phyloP scores from a whole-genome alignment of 2,329 filamentous ascomycete genomes.

The Diplodia sapinea region DNA sequence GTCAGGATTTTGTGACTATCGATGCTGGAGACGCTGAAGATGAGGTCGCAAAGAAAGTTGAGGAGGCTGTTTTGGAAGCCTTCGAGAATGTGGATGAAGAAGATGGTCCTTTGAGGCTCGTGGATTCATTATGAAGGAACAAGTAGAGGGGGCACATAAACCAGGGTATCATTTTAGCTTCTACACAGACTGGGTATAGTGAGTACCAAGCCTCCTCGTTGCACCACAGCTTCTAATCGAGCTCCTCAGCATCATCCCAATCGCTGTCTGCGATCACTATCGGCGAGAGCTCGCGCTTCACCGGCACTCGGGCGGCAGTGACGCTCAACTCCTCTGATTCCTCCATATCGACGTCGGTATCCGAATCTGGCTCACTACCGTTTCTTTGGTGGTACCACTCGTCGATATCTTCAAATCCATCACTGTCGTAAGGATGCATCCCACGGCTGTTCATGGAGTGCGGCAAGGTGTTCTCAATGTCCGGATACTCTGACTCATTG shows the following conservation, averaged over 20 bases:
- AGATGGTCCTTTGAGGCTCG: slow-evolving; percentile 37
- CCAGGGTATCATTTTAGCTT: slow-evolving; percentile 6
- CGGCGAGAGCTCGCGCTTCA: not conserved
- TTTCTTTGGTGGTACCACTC: slow-evolving; percentile 2
- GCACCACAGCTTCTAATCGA: slow-evolving; percentile 38
- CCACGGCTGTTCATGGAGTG: not conserved
- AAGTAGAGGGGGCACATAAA: not conserved
- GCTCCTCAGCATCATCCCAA: slow-evolving; percentile 55
- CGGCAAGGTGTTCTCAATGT: not conserved
- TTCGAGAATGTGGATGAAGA: slow-evolving; percentile 40
- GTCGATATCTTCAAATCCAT: slow-evolving; percentile 15
- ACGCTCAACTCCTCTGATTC: not conserved
- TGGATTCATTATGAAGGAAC: slow-evolving; percentile 40
- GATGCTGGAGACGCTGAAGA: slow-evolving; percentile 61
- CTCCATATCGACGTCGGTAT: not conserved
- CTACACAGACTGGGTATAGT: not conserved
- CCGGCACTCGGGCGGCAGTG: not conserved
- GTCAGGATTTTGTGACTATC: slow-evolving; percentile 59
- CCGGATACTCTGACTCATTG: slow-evolving; percentile 9
- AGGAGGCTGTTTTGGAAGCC: slow-evolving; percentile 37
- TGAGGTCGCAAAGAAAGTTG: slow-evolving; percentile 54
- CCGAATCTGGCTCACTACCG: not conserved
- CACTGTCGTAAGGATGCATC: not conserved
- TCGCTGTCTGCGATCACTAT: slow-evolving; percentile 62
- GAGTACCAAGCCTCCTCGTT: not conserved